Evolutionary conservation across 257 asterid species (phyloP).

Genomic region (Agastache rugosa): DNA sequence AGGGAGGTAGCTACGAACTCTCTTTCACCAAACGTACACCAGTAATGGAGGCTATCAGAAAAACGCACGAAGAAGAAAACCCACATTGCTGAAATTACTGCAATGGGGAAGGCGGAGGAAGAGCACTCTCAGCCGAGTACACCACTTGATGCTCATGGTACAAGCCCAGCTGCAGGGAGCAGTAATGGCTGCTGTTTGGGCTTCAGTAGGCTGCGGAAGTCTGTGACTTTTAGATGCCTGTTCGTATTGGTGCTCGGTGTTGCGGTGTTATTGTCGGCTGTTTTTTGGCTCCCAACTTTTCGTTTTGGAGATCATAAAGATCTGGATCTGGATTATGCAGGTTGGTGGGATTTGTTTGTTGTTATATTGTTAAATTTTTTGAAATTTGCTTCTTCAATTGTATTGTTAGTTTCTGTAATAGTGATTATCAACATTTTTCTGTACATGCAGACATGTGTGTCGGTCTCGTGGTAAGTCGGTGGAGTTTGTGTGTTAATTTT

Average conservation of each 20-base stretch:
- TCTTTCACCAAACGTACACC: slow-evolving; percentile 50
- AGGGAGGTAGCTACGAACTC: slow-evolving; percentile 37
- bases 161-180: slow-evolving; percentile 42
- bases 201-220: slow-evolving; percentile 46
- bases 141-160: slow-evolving; percentile 54
- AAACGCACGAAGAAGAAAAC: slow-evolving; percentile 41
- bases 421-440: slow-evolving; percentile 25
- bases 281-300: slow-evolving; percentile 73
- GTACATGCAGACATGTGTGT: slow-evolving; percentile 39
- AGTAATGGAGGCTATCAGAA: slow-evolving; percentile 49
- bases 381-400: background rate
- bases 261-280: slow-evolving; percentile 70
- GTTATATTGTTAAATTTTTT: background rate
- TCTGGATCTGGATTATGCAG: slow-evolving; percentile 76
- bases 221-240: slow-evolving; percentile 65
- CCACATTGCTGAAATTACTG: slow-evolving; percentile 60
- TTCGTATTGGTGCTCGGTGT: slow-evolving; percentile 63
- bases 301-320: slow-evolving; percentile 56
- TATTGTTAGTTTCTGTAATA: slow-evolving; percentile 9
- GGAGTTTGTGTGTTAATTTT: slow-evolving; percentile 6
- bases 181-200: slow-evolving; percentile 46
- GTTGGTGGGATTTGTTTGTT: slow-evolving; percentile 30
- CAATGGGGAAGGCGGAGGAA: slow-evolving; percentile 81
- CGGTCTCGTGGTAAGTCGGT: slow-evolving; percentile 26
- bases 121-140: slow-evolving; percentile 57